Evolutionary conservation across 75 land plant genomes (phyloP), one percentile per base, ranked within the genome.

Genomic region (Adiantum capillusveneris): DNA sequence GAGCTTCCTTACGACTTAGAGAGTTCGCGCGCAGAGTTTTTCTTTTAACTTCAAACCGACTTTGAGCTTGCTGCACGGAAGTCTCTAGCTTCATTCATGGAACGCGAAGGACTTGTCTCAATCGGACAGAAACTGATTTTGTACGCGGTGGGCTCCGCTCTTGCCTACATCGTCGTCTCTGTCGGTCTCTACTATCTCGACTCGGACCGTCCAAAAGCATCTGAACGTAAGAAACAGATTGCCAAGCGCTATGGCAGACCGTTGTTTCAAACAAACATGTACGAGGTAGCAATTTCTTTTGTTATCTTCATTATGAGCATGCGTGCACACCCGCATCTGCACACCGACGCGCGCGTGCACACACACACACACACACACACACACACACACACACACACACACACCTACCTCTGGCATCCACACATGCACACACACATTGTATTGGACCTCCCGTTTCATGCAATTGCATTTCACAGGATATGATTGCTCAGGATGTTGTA

Each of bases 401-500:
- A n/a, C n/a, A n/a, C n/a, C n/a, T n/a, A 3, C 37, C 37, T 3
- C 37, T 9, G 3, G 37, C 37, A 34, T 9, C 3, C 37, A 34
- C 37, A 9, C 9, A 5, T 3, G 37, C 9, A 34, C 37, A 34
- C 37, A 5, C 9, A 34, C 9, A 39, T 20, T 29, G 28, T 56
- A 12, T 24, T 24, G 3, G 31, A 29, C 25, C 24, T 18, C 27
- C n/a, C 7, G 51, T 56, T 12, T 1, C 21, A 48, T 21, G 37
- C 37, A 34, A 3, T 34, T 34, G 37, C 37, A 34, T 34, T 28
- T 57, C 60, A 60, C 79, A 95, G 99, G 99, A 95, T 79, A 75
- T 95, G 53, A 90, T 95, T 65, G 99, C 99, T 0, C 90, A 92
- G 61, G 99, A 95, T 80, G 92, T 95, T 18, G 76, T 95, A 56